phyloP scores from a whole-genome alignment of 768 basidiomycete genomes.

The Pleurotus eryngii region DNA sequence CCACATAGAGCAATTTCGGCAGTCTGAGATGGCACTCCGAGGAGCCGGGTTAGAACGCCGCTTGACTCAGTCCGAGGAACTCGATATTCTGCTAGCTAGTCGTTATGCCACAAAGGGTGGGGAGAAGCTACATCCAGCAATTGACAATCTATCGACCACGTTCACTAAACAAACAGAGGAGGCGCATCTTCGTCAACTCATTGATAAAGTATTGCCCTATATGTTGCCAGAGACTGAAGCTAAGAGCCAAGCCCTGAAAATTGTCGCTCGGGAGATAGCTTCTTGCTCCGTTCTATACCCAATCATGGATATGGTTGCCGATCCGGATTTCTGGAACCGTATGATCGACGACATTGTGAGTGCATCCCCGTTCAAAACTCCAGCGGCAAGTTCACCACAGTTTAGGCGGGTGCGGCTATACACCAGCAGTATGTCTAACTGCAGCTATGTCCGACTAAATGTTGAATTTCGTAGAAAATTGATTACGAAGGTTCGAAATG shows the following conservation, averaged over 20 bases:
- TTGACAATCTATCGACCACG: constrained; percentile 83
- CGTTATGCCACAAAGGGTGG: constrained; percentile 68
- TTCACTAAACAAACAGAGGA: constrained; percentile 92
- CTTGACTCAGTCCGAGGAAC: constrained; percentile 85
- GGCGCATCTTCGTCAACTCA: constrained; percentile 68
- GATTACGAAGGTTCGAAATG: constrained; percentile 84
- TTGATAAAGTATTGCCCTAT: constrained; percentile 68
- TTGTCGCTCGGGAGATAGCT: constrained; percentile 78
- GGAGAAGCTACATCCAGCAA: constrained; percentile 76
- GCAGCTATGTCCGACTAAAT: neutral
- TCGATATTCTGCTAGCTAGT: constrained; percentile 82
- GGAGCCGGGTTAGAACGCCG: constrained; percentile 80
- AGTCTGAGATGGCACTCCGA: constrained; percentile 83
- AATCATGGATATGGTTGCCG: constrained; percentile 87
- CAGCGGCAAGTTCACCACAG: neutral
- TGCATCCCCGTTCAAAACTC: constrained; percentile 11
- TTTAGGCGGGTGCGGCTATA: constrained; percentile 48
- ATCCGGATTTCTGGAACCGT: constrained; percentile 97
- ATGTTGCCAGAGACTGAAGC: constrained; percentile 77
- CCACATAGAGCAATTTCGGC: constrained; percentile 87
- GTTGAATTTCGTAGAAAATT: constrained; percentile 50
- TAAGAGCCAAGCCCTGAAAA: constrained; percentile 63
- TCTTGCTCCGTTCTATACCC: constrained; percentile 83
- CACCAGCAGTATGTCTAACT: constrained; percentile 40
- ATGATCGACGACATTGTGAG: constrained; percentile 89